Evolutionary conservation across 495 filamentous ascomycete species (phyloP).

Genomic region (Neurospora sp.): DNA sequence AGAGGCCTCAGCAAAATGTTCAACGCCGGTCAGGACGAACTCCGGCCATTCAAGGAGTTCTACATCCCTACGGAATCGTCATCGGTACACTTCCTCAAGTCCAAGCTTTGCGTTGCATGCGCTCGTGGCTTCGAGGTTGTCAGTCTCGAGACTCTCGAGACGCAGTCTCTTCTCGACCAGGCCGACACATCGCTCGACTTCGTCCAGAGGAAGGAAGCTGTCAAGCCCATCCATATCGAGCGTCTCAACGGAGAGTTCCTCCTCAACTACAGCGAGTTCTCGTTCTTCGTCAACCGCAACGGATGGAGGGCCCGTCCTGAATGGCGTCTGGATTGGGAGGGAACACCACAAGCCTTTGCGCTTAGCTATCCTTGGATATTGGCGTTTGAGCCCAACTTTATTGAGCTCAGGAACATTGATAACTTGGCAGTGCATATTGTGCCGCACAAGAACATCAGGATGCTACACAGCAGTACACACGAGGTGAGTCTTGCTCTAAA

Average conservation of each 20-base stretch:
- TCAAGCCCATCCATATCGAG: constrained; percentile 96
- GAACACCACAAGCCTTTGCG: constrained; percentile 80
- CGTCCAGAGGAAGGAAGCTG: constrained; percentile 81
- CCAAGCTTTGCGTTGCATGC: constrained; percentile 93
- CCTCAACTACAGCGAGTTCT: constrained; percentile 95
- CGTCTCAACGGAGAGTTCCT: constrained; percentile 93
- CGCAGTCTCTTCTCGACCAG: constrained; percentile 92
- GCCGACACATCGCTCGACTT: constrained; percentile 98
- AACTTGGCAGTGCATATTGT: constrained; percentile 89
- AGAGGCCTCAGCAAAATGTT: constrained; percentile 92
- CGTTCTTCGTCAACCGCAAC: constrained; percentile 97
- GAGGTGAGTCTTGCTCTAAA: constrained; percentile 53
- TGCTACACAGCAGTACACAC: constrained; percentile 91
- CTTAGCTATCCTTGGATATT: constrained; percentile 91
- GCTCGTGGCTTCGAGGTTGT: constrained; percentile 95
- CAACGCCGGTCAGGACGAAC: constrained; percentile 80
- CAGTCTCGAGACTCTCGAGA: constrained; percentile 91
- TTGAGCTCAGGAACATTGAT: constrained; percentile 92
- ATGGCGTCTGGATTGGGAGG: constrained; percentile 97
- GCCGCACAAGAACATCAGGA: constrained; percentile 88
- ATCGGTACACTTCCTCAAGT: constrained; percentile 94
- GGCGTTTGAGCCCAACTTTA: constrained; percentile 97
- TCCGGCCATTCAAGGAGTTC: constrained; percentile 97
- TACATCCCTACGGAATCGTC: constrained; percentile 95
- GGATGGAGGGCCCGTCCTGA: constrained; percentile 93